Percentiles rank a stretch among this genome's conserved stretches.
Evolutionary conservation across 2,329 filamentous ascomycete species (phyloP).

Genomic region (Plenodomus tracheiphilus): DNA sequence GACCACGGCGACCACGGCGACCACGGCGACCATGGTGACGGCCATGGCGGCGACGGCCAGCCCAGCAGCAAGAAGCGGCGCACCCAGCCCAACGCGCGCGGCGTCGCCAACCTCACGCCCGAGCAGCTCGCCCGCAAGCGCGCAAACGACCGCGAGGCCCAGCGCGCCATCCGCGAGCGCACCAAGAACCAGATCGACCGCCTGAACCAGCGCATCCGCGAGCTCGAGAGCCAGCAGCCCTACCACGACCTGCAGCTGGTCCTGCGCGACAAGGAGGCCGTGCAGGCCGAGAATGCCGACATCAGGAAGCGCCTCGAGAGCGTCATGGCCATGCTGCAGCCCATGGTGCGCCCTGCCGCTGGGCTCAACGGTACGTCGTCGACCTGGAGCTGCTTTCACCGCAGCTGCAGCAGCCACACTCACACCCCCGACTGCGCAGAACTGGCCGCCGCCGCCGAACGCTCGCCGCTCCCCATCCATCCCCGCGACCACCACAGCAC

Average conservation of each 20-base stretch:
- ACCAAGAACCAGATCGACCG: constrained; percentile 79
- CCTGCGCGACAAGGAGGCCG: constrained; percentile 73
- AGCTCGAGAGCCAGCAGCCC: constrained; percentile 77
- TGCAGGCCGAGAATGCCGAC: constrained; percentile 78
- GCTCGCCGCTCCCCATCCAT: constrained; percentile 47
- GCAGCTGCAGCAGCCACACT: too few relatives aligned
- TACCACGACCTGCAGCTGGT: constrained; percentile 81
- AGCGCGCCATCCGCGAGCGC: constrained; percentile 80
- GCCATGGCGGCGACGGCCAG: constrained; percentile 2
- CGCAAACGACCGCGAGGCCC: constrained; percentile 87
- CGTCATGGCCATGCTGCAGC: constrained; percentile 67
- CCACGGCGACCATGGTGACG: too few relatives aligned
- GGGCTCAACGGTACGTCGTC: constrained; percentile 52
- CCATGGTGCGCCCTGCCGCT: constrained; percentile 53
- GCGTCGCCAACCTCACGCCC: constrained; percentile 83
- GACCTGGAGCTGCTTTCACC: too few relatives aligned
- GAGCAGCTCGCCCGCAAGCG: constrained; percentile 88
- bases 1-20: constrained; percentile 11
- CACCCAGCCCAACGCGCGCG: constrained; percentile 59
- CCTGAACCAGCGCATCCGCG: constrained; percentile 71
- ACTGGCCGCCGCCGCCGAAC: constrained; percentile 53
- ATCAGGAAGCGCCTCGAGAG: constrained; percentile 70
- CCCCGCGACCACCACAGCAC: constrained; percentile 11
- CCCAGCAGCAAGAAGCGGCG: constrained; percentile 37
- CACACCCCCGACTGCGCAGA: constrained; percentile 38